Base-by-base conservation (phyloP, 345 rosid genomes). In the Laguncularia racemosa region DNA sequence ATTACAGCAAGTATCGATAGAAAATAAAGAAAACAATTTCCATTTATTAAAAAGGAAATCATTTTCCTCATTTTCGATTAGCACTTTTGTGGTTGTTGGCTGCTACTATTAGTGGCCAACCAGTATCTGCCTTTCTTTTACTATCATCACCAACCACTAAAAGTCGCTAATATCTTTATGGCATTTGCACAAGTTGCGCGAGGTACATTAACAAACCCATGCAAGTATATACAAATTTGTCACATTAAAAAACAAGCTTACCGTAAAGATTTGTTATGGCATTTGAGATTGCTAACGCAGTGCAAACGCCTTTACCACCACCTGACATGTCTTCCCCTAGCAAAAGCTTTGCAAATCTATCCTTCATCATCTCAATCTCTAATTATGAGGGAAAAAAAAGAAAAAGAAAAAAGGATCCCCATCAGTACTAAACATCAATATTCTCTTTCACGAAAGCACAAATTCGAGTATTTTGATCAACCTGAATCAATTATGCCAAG, bases 321-420 rank as follows among this genome's bases (percentile, higher is more conserved):
- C 96, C 96, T 21, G 98, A 92, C 98, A 92, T 92, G 73, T 92
- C 98, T 73, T 91, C 96, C 17, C 98, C 98, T 2, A 89, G 83
- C 72, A 92, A 64, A 63, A 92, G 87, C 78, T 92, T 92, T 26
- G 95, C 78, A 44, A 86, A 89, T 72, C 93, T 86, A 64, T 92
- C 98, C 73, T 75, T 92, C 98, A 89, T 92, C 73, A 74, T 63
- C 57, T 88, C 96, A 59, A 88, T 75, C 61, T 82, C 97, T 91
- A 33, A 3, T 10, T 0, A 33, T 10, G 75, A 66, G 28, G 58
- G 48, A 26, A 13, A 40, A 18, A 45, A 47, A 20, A 45, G 6
- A 12, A 13, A n/a, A n/a, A n/a, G n/a, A n/a, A n/a, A n/a, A n/a
- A n/a, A n/a, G n/a, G n/a, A n/a, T n/a, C n/a, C n/a, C 48, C 26